A percentile compares a stretch with the other conserved stretches of the same genome.
These are phyloP conservation scores for Botryosphaeria dothidea DNA, from an alignment of 2,329 filamentous ascomycete species.

Conservation along the genomic window DNA sequence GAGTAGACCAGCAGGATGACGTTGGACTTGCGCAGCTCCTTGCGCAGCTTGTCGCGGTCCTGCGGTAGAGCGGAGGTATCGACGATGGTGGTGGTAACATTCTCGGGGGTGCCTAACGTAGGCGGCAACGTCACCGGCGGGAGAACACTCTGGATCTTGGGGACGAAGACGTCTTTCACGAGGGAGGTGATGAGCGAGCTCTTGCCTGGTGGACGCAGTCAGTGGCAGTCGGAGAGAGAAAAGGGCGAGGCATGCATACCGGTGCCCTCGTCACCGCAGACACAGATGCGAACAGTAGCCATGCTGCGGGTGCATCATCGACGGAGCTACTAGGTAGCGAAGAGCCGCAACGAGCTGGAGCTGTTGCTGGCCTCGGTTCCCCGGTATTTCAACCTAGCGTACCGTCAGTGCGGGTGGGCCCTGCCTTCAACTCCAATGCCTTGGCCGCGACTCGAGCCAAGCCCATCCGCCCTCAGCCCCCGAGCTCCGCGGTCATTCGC, in stretches of 20 bases:
- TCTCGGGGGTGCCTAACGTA: slow-evolving; percentile 88
- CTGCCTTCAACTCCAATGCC: slow-evolving; percentile 7
- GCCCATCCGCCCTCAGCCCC: slow-evolving; percentile 4
- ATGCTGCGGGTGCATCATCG: slow-evolving; percentile 24
- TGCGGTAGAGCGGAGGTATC: slow-evolving; percentile 95
- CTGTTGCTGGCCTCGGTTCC: slow-evolving; percentile 1
- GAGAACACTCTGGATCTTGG: slow-evolving; percentile 91
- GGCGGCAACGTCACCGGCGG: slow-evolving; percentile 95
- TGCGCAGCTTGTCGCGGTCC: slow-evolving; percentile 84
- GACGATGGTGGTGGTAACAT: slow-evolving; percentile 96
- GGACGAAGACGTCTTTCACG: slow-evolving; percentile 96
- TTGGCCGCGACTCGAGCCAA: slow-evolving; percentile 14
- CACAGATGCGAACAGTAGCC: slow-evolving; percentile 73
- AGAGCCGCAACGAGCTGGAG: slow-evolving; percentile 15
- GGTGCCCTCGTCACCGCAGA: slow-evolving; percentile 95
- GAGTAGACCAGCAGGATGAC: slow-evolving; percentile 96
- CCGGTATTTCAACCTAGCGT: not conserved
- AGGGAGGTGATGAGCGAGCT: slow-evolving; percentile 78
- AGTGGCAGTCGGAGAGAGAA: not conserved
- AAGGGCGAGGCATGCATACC: slow-evolving; percentile 44
- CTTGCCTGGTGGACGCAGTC: slow-evolving; percentile 34
- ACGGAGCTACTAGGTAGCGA: not conserved
- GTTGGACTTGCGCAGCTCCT: slow-evolving; percentile 95
- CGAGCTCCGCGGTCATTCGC: slow-evolving; percentile 8
- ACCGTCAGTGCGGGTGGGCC: not conserved